Conservation (phyloP, 805 yeast species). For the Yamadazyma tumulicola region DNA sequence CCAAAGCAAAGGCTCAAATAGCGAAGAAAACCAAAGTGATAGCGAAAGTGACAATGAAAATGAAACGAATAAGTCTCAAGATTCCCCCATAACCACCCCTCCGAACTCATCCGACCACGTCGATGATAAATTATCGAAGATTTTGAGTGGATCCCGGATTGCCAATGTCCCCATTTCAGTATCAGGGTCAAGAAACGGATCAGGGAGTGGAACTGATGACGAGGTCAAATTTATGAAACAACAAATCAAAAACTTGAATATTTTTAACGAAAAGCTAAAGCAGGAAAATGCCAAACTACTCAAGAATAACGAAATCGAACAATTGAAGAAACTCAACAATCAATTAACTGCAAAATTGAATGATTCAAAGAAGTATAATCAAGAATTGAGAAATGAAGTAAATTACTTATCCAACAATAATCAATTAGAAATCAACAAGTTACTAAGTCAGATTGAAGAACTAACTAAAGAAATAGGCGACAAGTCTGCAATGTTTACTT, state of each 20-base stretch:
- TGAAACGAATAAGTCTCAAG: not conserved
- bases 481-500: conserved; percentile 12
- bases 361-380: conserved; percentile 13
- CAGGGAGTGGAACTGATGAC: not conserved
- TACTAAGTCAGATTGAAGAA: conserved; percentile 4
- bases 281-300: conserved; percentile 6
- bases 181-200: conserved; percentile 5
- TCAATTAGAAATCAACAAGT: conserved; percentile 1
- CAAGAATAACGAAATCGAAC: conserved; percentile 3
- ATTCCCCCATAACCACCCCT: conserved; percentile 31
- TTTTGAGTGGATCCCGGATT: not conserved
- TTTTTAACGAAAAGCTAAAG: conserved; percentile 9
- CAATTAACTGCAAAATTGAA: conserved; percentile 14
- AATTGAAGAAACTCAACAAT: conserved; percentile 12
- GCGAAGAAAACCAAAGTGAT: conserved; percentile 1
- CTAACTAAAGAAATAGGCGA: conserved; percentile 15
- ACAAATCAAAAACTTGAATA: conserved; percentile 7
- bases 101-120: conserved; percentile 26
- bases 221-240: conserved; percentile 5
- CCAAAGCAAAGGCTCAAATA: not conserved
- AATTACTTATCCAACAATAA: conserved; percentile 3
- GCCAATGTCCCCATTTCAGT: not conserved
- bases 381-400: conserved; percentile 19
- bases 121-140: not conserved
- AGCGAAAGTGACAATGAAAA: conserved; percentile 5